Base-by-base conservation (phyloP, 202 grass and related monocot genomes). In the Eragrostis tef region DNA sequence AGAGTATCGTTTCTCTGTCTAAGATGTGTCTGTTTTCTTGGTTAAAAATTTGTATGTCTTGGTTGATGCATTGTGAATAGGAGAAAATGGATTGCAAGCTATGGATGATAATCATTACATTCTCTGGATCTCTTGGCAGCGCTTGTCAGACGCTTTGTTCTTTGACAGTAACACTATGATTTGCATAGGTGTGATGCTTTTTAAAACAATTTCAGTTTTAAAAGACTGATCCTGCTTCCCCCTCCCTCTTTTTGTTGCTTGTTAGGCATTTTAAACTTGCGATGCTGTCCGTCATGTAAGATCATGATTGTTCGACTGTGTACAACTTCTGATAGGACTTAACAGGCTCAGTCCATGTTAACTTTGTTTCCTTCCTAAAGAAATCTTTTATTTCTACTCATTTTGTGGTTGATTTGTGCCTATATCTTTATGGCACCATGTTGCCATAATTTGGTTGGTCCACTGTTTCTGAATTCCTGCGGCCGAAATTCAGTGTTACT, bases 391-490 rank as follows among this genome's bases (percentile, higher is more conserved):
- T 10, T 42, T 79, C 17, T 29, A 66, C 24, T 43, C 10, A 31
- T 72, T 24, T 58, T 61, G 16, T 79, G 48, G 50, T 17, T 31
- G 6, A 29, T 48, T 4, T 10, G 52, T 67, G 41, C 67, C 4
- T 67, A n/a, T 52, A 54, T 68, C 27, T 43, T 59, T 61, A 21
- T 67, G 45, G 54, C 56, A 66, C 54, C 47, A 29, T 13, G 51
- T 56, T 83, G 20, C 47, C 51, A 68, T 79, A 22, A 79, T 77
- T 57, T 71, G 3, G 39, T 41, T 36, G 36, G 58, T 78, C 63
- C 71, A 58, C 59, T 25, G 5, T 81, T 65, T 71, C 34, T 63
- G 44, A 19, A 26, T 63, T 8, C 13, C 19, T 70, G 39, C 14
- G 20, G 53, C 16, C 19, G 63, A 16, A 66, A 71, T 19, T 21